Evolutionary conservation across 169 alveolate genomes (phyloP).

Genomic region (Plasmodium fragile): DNA sequence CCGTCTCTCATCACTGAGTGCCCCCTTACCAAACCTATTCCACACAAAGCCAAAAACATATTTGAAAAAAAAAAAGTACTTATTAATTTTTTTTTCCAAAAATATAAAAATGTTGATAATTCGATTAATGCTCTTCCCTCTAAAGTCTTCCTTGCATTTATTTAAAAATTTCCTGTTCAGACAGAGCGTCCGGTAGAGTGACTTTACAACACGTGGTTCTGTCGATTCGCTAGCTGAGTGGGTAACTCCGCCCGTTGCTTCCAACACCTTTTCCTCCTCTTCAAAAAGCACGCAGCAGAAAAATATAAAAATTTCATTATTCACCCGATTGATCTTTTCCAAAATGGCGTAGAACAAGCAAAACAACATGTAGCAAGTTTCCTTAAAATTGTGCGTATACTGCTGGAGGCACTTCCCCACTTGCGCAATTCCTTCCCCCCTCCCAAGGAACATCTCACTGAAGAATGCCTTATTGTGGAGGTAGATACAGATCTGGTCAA

Average conservation of each 20-base stretch:
- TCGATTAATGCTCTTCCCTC: conserved; percentile 40
- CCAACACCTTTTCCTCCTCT: not conserved
- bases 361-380: conserved; percentile 41
- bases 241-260: not conserved
- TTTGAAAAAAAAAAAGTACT: conserved; percentile 50
- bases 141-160: conserved; percentile 5
- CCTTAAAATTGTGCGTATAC: conserved; percentile 14
- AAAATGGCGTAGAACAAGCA: conserved; percentile 25
- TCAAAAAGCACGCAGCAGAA: conserved; percentile 12
- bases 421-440: not conserved
- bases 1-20: not conserved
- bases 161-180: conserved; percentile 14
- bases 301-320: conserved; percentile 65
- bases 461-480: conserved; percentile 54
- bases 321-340: conserved; percentile 14
- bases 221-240: not conserved
- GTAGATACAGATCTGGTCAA: conserved; percentile 44
- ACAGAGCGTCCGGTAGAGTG: not conserved
- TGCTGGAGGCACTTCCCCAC: not conserved
- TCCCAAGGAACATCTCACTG: not conserved
- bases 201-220: not conserved
- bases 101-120: conserved; percentile 49
- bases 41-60: conserved; percentile 45
- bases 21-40: not conserved
- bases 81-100: conserved; percentile 41